Conservation (phyloP, 2,329 filamentous ascomycete species). For the Sporothrix pseudoabietina region DNA sequence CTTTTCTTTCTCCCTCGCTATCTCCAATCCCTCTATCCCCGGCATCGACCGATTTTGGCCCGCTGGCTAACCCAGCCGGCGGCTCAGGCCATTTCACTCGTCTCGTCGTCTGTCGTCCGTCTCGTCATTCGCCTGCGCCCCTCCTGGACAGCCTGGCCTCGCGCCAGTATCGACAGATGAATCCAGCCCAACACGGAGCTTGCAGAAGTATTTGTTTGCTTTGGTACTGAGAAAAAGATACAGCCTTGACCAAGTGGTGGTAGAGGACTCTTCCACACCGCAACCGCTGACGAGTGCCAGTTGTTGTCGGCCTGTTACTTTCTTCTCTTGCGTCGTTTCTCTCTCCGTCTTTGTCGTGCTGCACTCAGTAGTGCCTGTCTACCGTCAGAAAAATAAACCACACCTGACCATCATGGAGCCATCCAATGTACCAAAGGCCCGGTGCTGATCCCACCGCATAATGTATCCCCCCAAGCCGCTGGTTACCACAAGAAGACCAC, state of each 20-base stretch:
- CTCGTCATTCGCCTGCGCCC: constrained; percentile 27
- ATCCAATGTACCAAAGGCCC: constrained; percentile 32
- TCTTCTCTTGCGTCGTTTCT: background rate
- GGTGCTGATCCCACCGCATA: constrained; percentile 32
- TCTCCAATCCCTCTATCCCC: constrained; percentile 26
- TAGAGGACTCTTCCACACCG: background rate
- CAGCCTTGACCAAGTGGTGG: background rate
- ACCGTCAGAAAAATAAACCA: background rate
- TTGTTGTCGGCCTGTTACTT: constrained; percentile 15
- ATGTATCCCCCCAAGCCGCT: constrained; percentile 23
- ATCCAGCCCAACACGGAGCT: background rate
- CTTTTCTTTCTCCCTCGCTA: background rate
- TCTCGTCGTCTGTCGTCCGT: constrained; percentile 36
- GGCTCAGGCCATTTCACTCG: constrained; percentile 42
- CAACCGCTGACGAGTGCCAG: constrained; percentile 18
- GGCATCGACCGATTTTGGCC: constrained; percentile 41
- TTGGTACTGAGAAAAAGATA: background rate
- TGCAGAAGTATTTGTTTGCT: background rate
- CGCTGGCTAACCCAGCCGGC: constrained; percentile 32
- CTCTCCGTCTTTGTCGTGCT: background rate
- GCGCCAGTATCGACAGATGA: constrained; percentile 30
- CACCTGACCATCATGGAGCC: constrained; percentile 33
- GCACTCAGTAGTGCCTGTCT: background rate
- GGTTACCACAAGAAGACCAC: background rate
- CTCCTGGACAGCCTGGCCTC: constrained; percentile 20